Base-by-base conservation (phyloP, 331 rosid species). In the Malus hybrid region DNA sequence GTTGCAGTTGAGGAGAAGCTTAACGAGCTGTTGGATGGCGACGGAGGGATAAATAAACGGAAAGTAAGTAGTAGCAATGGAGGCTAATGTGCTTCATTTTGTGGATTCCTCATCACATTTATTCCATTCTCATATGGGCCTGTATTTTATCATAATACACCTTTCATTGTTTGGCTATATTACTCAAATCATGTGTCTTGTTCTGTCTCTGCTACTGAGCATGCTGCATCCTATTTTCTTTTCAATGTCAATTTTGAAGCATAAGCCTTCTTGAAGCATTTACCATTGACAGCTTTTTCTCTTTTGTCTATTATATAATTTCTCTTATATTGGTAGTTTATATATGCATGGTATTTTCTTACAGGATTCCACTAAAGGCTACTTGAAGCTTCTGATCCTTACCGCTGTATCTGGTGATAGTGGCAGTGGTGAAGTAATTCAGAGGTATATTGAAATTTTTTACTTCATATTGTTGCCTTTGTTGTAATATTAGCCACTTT, bases 1-100 rank as follows among this genome's bases (percentile, higher is more conserved):
- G 76, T 83, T 87, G 84, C 93, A 95, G 99, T 95, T 77, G 96
- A 95, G 82, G 98, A 83, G 87, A 95, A 90, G 83, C 99, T 95
- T 82, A 92, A 87, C 28, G 99, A 92, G 83, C 82, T 95, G 82
- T 79, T 95, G 80, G 99, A 95, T 87, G 86, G 76, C 72, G 91
- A 89, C 57, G 99, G 99, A 29, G 99, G 99, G 74, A 88, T 95
- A 75, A 95, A 97, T 88, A 92, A 89, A 79, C 84, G 98, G 86
- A 95, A 90, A 79, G 99, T 92, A 83, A 85, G 99, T 82, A 77
- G 99, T 79, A 63, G 29, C 71, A 76, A 14, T 30, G 33, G 20
- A 15, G n/a, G 66, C 66, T 71, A 68, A 70, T 22, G 61, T 63
- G 75, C 58, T 80, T 64, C 68, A 64, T 64, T 63, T 62, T 26